phyloP scores from a whole-genome alignment of 257 asterid species.

The Eustoma russellianum region DNA sequence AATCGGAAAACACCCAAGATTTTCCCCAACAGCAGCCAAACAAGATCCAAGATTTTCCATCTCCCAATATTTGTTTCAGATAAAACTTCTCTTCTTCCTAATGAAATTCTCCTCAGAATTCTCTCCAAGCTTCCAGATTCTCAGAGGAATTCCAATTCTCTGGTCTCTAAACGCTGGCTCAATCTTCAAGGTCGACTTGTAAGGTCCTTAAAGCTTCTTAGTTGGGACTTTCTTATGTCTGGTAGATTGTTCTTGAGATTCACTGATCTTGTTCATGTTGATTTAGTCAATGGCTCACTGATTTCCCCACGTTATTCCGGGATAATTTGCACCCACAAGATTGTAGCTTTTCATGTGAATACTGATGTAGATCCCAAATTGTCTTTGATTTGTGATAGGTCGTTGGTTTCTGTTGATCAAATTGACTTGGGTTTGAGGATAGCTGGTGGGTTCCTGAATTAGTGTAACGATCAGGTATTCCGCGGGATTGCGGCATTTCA shows the following conservation, averaged over 20 bases:
- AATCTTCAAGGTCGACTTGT: constrained; percentile 75
- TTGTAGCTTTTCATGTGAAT: constrained; percentile 31
- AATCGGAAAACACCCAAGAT: constrained; percentile 15
- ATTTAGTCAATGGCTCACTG: constrained; percentile 46
- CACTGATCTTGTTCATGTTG: constrained; percentile 59
- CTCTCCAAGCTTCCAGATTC: constrained; percentile 48
- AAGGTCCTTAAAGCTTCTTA: constrained; percentile 60
- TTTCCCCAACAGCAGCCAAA: constrained; percentile 14
- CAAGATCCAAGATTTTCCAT: constrained; percentile 31
- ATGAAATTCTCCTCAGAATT: constrained; percentile 54
- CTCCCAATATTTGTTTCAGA: constrained; percentile 39
- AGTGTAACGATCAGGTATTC: constrained; percentile 54
- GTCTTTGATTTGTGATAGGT: constrained; percentile 29
- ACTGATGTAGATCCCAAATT: constrained; percentile 30
- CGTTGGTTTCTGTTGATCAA: constrained; percentile 32
- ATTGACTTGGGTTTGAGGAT: constrained; percentile 49
- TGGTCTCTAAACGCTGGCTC: constrained; percentile 79
- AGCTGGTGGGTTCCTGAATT: constrained; percentile 50
- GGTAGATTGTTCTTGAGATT: constrained; percentile 64
- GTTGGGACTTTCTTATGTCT: constrained; percentile 64
- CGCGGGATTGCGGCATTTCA: constrained; percentile 62
- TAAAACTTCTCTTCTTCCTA: constrained; percentile 55
- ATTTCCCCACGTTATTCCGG: constrained; percentile 36
- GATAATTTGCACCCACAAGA: constrained; percentile 30
- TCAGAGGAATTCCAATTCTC: constrained; percentile 46